Evolutionary conservation across 2,329 filamentous ascomycete species (phyloP).

Genomic region (Alternaria dauci): DNA sequence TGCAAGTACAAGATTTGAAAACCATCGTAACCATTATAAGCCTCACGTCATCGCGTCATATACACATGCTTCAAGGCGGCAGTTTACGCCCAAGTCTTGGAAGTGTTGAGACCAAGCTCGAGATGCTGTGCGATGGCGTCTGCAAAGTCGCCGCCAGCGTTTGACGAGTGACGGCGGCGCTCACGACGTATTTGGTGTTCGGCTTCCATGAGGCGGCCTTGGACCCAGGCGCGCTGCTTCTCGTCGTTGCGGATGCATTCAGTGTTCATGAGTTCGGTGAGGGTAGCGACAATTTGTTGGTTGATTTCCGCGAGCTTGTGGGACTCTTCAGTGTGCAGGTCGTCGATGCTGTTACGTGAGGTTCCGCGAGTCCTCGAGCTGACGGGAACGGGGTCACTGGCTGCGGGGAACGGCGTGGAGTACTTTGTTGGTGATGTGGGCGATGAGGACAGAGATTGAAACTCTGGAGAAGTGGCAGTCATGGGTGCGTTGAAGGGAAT

Average conservation of each 20-base stretch:
- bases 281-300: slow-evolving; percentile 62
- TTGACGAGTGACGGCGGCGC: slow-evolving; percentile 50
- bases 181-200: slow-evolving; percentile 60
- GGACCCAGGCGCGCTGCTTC: slow-evolving; percentile 59
- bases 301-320: slow-evolving; percentile 60
- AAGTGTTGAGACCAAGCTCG: slow-evolving; percentile 38
- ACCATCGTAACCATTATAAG: not conserved
- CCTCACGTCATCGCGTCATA: not conserved
- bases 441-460: slow-evolving; percentile 47
- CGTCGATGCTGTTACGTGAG: slow-evolving; percentile 35
- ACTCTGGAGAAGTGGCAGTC: slow-evolving; percentile 47
- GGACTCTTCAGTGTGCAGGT: slow-evolving; percentile 53
- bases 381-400: slow-evolving; percentile 37
- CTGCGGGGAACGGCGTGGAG: slow-evolving; percentile 31
- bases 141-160: slow-evolving; percentile 46
- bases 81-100: slow-evolving; percentile 41
- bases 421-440: slow-evolving; percentile 37
- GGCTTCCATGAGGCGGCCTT: slow-evolving; percentile 62
- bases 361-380: slow-evolving; percentile 22
- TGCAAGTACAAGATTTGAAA: slow-evolving; percentile 10
- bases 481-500: slow-evolving; percentile 45
- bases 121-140: slow-evolving; percentile 48
- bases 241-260: slow-evolving; percentile 58
- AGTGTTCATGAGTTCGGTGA: slow-evolving; percentile 64
- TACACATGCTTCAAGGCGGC: not conserved